phyloP scores from a whole-genome alignment of 345 rosid genomes.

The Hypericum perforatum region DNA sequence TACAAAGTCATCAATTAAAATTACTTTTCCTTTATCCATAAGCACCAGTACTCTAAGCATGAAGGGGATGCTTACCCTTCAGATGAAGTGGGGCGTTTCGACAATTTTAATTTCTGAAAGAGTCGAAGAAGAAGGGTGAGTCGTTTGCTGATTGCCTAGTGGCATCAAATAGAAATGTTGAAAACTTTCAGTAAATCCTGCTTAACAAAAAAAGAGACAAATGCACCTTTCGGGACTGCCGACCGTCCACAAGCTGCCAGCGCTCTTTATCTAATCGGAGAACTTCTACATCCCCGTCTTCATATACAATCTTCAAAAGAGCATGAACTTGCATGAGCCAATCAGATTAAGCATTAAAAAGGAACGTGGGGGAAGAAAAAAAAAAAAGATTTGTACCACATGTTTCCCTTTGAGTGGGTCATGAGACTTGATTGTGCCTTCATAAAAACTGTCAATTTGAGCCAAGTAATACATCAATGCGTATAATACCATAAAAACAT shows the following conservation, averaged over 20 bases:
- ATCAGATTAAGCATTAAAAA: no score
- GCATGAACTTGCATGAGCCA: no score
- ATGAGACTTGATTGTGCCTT: constrained; percentile 80
- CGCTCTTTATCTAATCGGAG: constrained; percentile 77
- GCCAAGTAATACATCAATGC: background rate
- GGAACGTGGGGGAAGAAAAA: background rate
- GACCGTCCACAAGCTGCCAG: constrained; percentile 72
- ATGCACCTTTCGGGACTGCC: constrained; percentile 53
- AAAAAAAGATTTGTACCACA: constrained; percentile 49
- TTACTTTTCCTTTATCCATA: background rate
- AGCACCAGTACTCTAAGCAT: background rate
- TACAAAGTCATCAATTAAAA: background rate
- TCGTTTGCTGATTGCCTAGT: constrained; percentile 7
- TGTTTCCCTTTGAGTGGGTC: constrained; percentile 73
- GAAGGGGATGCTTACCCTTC: constrained; percentile 39
- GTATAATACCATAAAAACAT: background rate
- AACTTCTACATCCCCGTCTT: constrained; percentile 95
- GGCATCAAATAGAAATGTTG: background rate
- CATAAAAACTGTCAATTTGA: constrained; percentile 61
- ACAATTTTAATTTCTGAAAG: constrained; percentile 49
- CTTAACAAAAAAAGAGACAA: constrained; percentile 5
- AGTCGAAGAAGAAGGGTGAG: constrained; percentile 13
- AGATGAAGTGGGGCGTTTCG: constrained; percentile 30
- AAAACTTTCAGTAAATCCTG: constrained; percentile 9
- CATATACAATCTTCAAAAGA: constrained; percentile 52